A percentile compares a stretch with the other conserved stretches of the same genome.
Evolutionary conservation across 371 early-diverging fungal genomes (phyloP).

Genomic region (Thermomucor indicae-seudaticae): DNA sequence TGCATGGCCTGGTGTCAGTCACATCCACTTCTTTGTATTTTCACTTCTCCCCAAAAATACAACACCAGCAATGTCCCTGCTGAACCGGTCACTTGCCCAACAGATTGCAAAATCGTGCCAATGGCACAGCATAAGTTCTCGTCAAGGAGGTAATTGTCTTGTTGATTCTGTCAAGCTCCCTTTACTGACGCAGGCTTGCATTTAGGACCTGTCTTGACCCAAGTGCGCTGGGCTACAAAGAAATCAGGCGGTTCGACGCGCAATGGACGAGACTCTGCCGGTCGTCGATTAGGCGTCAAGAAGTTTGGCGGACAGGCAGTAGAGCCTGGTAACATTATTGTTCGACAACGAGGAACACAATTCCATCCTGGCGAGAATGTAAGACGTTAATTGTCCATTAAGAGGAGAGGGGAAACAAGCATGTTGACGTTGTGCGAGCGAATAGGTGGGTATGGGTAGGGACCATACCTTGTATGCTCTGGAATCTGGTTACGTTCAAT

Average conservation of each 20-base stretch:
- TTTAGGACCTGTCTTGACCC: no score
- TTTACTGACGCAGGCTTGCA: no score
- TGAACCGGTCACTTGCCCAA: no score
- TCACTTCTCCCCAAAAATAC: no score
- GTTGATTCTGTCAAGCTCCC: no score
- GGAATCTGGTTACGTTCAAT: constrained; percentile 80
- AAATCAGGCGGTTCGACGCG: constrained; percentile 89
- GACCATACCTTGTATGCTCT: constrained; percentile 91
- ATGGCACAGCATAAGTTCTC: no score
- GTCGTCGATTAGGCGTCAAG: constrained; percentile 93
- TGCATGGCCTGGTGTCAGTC: no score
- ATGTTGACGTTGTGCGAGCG: neutral
- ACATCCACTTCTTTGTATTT: no score
- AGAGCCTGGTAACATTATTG: constrained; percentile 86
- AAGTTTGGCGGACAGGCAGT: constrained; percentile 80
- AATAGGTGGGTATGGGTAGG: constrained; percentile 80
- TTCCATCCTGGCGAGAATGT: constrained; percentile 90
- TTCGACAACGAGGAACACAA: constrained; percentile 89
- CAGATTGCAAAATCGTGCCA: no score
- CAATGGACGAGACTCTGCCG: constrained; percentile 93
- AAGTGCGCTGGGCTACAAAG: constrained; percentile 90
- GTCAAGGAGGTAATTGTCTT: no score
- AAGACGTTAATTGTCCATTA: constrained; percentile 11
- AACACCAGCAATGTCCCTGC: no score
- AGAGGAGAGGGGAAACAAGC: neutral